Conservation (phyloP, 495 filamentous ascomycete species). For the Trichoderma asperelloides region DNA sequence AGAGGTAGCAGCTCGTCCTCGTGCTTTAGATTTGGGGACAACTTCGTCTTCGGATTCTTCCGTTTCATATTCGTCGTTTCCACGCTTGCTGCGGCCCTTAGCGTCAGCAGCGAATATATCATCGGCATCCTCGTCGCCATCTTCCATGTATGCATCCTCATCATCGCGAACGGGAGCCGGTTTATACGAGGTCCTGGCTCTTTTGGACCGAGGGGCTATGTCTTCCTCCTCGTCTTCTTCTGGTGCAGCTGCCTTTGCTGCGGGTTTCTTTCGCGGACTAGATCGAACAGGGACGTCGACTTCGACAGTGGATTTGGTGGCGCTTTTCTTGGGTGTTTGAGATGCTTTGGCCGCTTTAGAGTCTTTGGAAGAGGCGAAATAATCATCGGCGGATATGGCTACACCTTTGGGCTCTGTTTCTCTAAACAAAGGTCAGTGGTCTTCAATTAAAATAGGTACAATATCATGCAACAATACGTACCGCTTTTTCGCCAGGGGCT, state of each 20-base stretch:
- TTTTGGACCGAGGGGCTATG: not conserved
- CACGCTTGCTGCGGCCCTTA: slow-evolving; percentile 45
- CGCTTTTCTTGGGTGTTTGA: slow-evolving; percentile 23
- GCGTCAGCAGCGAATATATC: slow-evolving; percentile 65
- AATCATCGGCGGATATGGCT: slow-evolving; percentile 38
- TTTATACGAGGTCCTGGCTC: not conserved
- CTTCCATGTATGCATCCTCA: slow-evolving; percentile 46
- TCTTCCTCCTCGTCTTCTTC: slow-evolving; percentile 11
- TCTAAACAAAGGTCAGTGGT: slow-evolving; percentile 11
- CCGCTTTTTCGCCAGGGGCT: slow-evolving; percentile 35
- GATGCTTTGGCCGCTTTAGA: slow-evolving; percentile 21
- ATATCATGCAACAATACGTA: slow-evolving; percentile 21
- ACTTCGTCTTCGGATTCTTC: slow-evolving; percentile 51
- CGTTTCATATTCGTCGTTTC: slow-evolving; percentile 61
- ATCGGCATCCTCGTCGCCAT: slow-evolving; percentile 57
- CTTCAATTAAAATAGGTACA: not conserved
- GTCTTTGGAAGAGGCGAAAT: slow-evolving; percentile 35
- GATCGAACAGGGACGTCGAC: slow-evolving; percentile 26
- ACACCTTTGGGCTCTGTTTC: slow-evolving; percentile 33
- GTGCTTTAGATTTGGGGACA: slow-evolving; percentile 41
- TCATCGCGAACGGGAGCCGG: slow-evolving; percentile 24
- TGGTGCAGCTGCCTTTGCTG: slow-evolving; percentile 16
- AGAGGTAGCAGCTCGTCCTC: slow-evolving; percentile 26
- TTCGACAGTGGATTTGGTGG: slow-evolving; percentile 21
- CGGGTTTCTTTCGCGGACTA: slow-evolving; percentile 32